Evolutionary conservation across 1,284 basidiomycete genomes (phyloP).

Genomic region (Ceratobasidium sp.): DNA sequence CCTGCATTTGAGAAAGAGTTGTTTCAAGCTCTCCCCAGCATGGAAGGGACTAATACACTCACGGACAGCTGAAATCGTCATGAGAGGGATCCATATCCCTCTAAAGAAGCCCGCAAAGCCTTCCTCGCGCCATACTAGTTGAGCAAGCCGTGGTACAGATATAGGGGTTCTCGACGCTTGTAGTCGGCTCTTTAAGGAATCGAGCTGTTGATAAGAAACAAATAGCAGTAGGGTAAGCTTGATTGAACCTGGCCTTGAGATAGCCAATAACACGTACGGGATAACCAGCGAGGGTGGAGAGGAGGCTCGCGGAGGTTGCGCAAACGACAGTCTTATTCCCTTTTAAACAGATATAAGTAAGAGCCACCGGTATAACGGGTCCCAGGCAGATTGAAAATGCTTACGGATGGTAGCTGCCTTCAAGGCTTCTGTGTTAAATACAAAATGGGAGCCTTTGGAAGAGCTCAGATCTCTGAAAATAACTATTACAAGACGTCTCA

Average conservation of each 20-base stretch:
- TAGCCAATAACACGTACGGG: constrained; percentile 62
- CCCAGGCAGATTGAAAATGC: neutral
- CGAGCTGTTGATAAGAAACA: constrained; percentile 62
- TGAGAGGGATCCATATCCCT: constrained; percentile 89
- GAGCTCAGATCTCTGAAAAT: constrained; percentile 43
- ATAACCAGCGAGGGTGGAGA: constrained; percentile 84
- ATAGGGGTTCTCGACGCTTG: constrained; percentile 85
- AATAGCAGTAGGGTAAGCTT: constrained; percentile 2
- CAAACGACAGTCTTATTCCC: constrained; percentile 84
- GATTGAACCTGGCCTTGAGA: neutral
- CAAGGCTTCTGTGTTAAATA: constrained; percentile 32
- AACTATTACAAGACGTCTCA: neutral
- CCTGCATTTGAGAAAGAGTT: constrained; percentile 58
- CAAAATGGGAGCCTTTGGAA: constrained; percentile 34
- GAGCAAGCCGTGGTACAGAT: constrained; percentile 72
- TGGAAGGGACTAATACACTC: constrained; percentile 55
- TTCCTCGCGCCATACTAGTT: constrained; percentile 83
- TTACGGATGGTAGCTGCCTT: constrained; percentile 28
- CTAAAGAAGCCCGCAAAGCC: constrained; percentile 92
- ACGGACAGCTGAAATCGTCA: constrained; percentile 97
- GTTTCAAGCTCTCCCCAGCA: constrained; percentile 42
- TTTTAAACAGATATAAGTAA: constrained; percentile 53
- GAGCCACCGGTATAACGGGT: no score
- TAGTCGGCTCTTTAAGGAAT: constrained; percentile 90
- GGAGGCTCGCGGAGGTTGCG: constrained; percentile 81